Evolutionary conservation across 352 stramenopile genomes (phyloP), one percentile per base, ranked within the genome.

Genomic region (Peronospora farinosa): DNA sequence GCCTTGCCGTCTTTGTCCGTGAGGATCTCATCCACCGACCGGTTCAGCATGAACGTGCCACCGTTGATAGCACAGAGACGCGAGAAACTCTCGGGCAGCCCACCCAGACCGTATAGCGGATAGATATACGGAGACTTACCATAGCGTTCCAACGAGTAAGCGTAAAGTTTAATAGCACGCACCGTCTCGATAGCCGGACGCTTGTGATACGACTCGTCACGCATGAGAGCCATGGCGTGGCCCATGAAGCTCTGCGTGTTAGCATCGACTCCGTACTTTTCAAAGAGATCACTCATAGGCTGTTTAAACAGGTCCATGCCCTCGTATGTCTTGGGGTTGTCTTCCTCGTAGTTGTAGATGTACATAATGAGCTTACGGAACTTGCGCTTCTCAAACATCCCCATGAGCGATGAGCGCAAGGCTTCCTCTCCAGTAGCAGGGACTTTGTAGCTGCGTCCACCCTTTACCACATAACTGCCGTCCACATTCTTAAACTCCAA

Each of bases 1-100:
- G 95, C 95, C 60, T 96, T 84, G 48, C 92, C 94, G 42, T 94
- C 68, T 36, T 81, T 82, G 64, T 98, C 86, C 48, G 95, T 97
- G 16, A 99, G 60, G 39, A 97, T 84, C 66, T 96, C 86, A 45
- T 96, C 86, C 11, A 99, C 89, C 47, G 90, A 82, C 47, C 93
- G 93, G 74, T 99, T 98, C 21, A 99, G 85, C 96, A 99, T 99
- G 66, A 99, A 99, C 36, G 96, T 98, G 58, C 96, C 96, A 50
- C 97, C 97, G 74, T 99, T 93, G 69, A 99, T 98, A 15, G 96
- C 96, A 60, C 95, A 98, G 6, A 99, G 89, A 36, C 97, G 91
- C 52, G 96, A 98, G 71, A 99, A 99, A 48, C 96, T 96, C 74
- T 99, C 96, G 5, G 96, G 97, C 36, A 99, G 77, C 21, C 95